Conservation (phyloP, 2,329 filamentous ascomycete species). For the Rhynchosporium graminicola region DNA sequence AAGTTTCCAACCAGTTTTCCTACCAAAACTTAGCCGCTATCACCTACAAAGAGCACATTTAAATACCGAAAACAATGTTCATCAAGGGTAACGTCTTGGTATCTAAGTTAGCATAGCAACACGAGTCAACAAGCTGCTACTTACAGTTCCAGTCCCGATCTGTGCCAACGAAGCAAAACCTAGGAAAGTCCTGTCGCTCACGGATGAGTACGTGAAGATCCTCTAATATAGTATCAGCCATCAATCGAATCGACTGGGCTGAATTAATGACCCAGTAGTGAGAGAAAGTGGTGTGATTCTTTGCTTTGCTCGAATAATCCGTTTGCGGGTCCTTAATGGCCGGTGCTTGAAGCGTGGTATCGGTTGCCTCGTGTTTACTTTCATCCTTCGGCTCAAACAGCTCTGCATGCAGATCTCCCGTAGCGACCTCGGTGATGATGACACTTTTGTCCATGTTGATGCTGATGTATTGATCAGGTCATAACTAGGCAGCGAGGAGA, state of each 20-base stretch:
- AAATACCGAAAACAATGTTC: constrained; percentile 58
- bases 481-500: not conserved
- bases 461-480: not conserved
- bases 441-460: constrained; percentile 19
- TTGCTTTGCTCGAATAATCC: constrained; percentile 36
- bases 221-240: constrained; percentile 25
- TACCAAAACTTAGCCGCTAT: constrained; percentile 21
- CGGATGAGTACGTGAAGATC: constrained; percentile 36
- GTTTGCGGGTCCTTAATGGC: constrained; percentile 16
- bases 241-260: not conserved
- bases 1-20: constrained; percentile 48
- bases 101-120: constrained; percentile 16
- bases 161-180: constrained; percentile 28
- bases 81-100: constrained; percentile 56
- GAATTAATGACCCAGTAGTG: constrained; percentile 29
- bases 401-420: not conserved
- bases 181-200: constrained; percentile 32
- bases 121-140: constrained; percentile 7
- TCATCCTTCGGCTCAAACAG: constrained; percentile 8
- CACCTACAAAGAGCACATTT: not conserved
- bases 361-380: not conserved
- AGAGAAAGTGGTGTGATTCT: constrained; percentile 31
- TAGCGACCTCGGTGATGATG: constrained; percentile 3
- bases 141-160: constrained; percentile 35
- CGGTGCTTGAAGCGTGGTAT: not conserved